phyloP scores from a whole-genome alignment of 768 basidiomycete species.

The Suillus decipiens region DNA sequence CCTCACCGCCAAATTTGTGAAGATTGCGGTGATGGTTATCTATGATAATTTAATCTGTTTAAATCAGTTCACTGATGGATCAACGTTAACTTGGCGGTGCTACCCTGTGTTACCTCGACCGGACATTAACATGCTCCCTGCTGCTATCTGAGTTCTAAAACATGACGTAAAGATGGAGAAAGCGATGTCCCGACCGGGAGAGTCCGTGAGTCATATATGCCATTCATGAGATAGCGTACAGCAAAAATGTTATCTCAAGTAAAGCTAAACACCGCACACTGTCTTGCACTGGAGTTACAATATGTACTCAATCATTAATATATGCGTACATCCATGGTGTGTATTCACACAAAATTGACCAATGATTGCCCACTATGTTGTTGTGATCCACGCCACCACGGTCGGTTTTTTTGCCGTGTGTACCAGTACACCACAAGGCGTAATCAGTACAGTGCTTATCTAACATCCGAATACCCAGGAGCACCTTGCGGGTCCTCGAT shows the following conservation, averaged over 20 bases:
- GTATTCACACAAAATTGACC: constrained; percentile 3
- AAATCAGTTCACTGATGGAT: no score
- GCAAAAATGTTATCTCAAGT: background rate
- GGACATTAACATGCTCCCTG: no score
- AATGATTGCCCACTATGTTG: background rate
- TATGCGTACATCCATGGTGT: constrained; percentile 3
- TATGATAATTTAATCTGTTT: no score
- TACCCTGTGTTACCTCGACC: no score
- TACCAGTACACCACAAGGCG: background rate
- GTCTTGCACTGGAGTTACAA: background rate
- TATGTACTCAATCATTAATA: constrained; percentile 1
- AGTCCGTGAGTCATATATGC: background rate
- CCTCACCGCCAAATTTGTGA: no score
- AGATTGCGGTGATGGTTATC: no score
- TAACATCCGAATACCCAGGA: constrained; percentile 14
- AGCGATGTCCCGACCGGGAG: background rate
- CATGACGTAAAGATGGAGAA: background rate
- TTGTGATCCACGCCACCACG: background rate
- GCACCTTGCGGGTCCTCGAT: constrained; percentile 29
- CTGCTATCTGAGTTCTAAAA: constrained; percentile 2
- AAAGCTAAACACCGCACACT: background rate
- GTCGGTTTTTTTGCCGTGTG: background rate
- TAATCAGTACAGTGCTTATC: constrained; percentile 10
- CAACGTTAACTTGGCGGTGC: no score
- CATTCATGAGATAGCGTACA: background rate